These are phyloP conservation scores for Pestalotiopsis fici DNA, from an alignment of 2,329 filamentous ascomycete genomes.

Conservation along the genomic window DNA sequence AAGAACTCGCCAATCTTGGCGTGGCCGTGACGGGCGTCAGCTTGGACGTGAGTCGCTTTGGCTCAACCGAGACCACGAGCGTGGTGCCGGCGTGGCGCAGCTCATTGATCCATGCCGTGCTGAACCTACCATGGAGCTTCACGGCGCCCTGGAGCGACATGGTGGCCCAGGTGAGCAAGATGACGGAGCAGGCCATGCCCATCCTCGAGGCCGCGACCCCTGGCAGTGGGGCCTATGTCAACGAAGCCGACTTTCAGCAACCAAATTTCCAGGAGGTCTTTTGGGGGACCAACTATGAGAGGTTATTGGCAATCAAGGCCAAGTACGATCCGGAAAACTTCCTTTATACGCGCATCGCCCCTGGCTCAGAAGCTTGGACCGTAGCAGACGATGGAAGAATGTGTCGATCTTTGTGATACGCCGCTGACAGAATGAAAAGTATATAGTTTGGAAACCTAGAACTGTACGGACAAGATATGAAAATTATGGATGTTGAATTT, in stretches of 20 bases:
- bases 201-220: conserved; percentile 16
- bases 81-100: conserved; percentile 35
- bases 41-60: conserved; percentile 24
- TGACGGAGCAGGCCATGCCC: conserved; percentile 30
- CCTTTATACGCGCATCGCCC: not conserved
- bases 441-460: no score
- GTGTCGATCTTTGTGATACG: not conserved
- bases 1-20: conserved; percentile 28
- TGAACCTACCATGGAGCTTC: conserved; percentile 18
- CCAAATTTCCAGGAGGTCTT: conserved; percentile 32
- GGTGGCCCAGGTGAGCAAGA: conserved; percentile 23
- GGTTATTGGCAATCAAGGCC: conserved; percentile 34
- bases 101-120: conserved; percentile 17
- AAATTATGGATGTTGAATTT: no score
- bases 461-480: no score
- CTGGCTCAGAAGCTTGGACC: not conserved
- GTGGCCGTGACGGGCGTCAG: conserved; percentile 28
- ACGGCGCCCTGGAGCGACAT: conserved; percentile 19
- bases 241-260: conserved; percentile 40
- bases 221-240: conserved; percentile 29
- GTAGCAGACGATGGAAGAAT: not conserved
- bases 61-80: conserved; percentile 22
- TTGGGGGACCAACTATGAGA: conserved; percentile 35
- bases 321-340: not conserved
- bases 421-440: no score